Evolutionary conservation across 305 asterid species (phyloP).

Genomic region (Solanum hybrid): DNA sequence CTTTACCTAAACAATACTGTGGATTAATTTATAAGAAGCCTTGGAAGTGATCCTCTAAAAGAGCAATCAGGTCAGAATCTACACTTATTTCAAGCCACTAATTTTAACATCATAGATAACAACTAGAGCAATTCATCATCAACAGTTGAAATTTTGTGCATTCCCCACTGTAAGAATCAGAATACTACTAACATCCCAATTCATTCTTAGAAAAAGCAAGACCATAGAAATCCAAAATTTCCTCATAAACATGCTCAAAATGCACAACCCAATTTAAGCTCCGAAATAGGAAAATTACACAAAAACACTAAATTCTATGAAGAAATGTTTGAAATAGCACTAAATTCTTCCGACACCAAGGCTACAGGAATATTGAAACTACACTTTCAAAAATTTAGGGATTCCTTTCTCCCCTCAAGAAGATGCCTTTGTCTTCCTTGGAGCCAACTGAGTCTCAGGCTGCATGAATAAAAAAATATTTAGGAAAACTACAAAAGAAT

Average conservation of each 20-base stretch:
- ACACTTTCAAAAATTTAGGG: neutral
- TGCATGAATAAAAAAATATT: constrained; percentile 9
- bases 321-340: neutral
- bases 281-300: neutral
- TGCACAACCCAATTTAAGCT: neutral
- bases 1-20: neutral
- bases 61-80: neutral
- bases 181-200: neutral
- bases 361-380: neutral
- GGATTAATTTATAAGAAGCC: neutral
- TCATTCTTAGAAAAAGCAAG: neutral
- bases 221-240: neutral
- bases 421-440: constrained; percentile 25
- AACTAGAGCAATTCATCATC: neutral
- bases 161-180: neutral
- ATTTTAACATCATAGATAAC: neutral
- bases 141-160: neutral
- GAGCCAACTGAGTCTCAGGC: constrained; percentile 43
- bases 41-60: neutral
- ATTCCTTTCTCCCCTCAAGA: neutral
- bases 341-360: neutral
- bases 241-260: neutral
- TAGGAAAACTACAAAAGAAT: neutral
- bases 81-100: neutral
- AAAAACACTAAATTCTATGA: neutral